Evolutionary conservation across 2,329 filamentous ascomycete species (phyloP), one percentile per base, ranked within the genome.

Genomic region (Hymenoscyphus fructigenus): DNA sequence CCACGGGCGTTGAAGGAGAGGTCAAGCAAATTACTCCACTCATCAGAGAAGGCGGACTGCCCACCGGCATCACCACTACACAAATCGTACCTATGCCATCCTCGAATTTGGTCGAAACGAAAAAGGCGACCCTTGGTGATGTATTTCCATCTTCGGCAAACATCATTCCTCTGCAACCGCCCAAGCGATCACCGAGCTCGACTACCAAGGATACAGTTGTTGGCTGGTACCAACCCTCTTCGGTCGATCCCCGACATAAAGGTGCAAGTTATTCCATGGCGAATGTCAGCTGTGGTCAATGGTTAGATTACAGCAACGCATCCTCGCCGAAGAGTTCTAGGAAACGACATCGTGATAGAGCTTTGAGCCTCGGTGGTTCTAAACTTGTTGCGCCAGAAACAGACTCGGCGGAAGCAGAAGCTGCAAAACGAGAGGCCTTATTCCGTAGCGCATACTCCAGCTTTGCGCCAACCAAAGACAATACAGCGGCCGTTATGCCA

Each of bases 371-470:
- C 73, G 88, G 79, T 50, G 88, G 83, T 84, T 79, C 74, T 85
- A 87, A 76, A 84, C 83, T 5, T 83, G 84, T 1, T 76, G 80
- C 5, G 36, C 29, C 61, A 20, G 72, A 73, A 6, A 76, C 78
- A 1, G 85, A 88, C 65, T 34, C 69, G 28, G 78, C 79, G 0
- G 86, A 88, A 68, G 74, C 85, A 0, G 83, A 90, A 72, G 80
- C 85, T 70, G 84, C 85, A 3, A 89, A 90, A 74, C 86, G 92
- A 77, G 91, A 93, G 70, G 84, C 88, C 0, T 79, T 93, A 10
- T 94, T 93, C 73, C 84, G 90, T 34, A 87, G 89, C 62, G 91
- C 88, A 1, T 94, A 93, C 75, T 92, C 90, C 0, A 91, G 89
- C 72, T 94, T 93, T 75, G 91, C 91, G 5, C 91, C 91, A 0